Base-by-base conservation (phyloP, 179 eudicot genomes). In the Sideroxylon spinosum region DNA sequence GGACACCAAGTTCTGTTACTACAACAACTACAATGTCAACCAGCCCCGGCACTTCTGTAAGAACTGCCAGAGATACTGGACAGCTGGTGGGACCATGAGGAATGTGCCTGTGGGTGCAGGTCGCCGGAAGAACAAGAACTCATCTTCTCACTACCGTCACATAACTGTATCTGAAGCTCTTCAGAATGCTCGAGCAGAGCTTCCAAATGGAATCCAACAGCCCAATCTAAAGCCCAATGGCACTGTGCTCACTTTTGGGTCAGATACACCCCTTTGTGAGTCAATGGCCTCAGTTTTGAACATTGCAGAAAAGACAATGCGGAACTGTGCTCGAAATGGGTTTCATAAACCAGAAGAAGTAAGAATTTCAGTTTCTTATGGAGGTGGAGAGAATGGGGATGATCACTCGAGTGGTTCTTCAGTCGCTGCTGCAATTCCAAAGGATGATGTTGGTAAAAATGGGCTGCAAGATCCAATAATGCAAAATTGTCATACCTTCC, bases 41-140 rank as follows among this genome's bases (percentile, higher is more conserved):
- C 94, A 90, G 77, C 94, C 94, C 6, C 78, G 94, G 22, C 90
- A 90, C 78, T 89, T 89, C 78, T 90, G 94, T 80, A 90, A 85
- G 87, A 89, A 86, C 19, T 90, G 94, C 78, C 94, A 90, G 87
- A 85, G 94, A 77, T 90, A 90, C 81, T 90, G 94, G 94, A 90
- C 94, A 13, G 90, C 94, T 73, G 94, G 94, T 53, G 94, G 94
- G 37, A 87, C 90, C 53, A 89, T 90, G 89, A 81, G 94, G 81
- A 90, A 90, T 37, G 89, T 90, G 22, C 94, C 90, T n/a, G 87
- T 90, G 0, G 94, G 94, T 16, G 89, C 94, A 48, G 94, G 94
- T 13, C 90, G 94, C 3, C 87, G 94, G 53, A 90, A 89, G 82
- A 87, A 88, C 81, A 90, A 88, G 82, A 81, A 76, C 49, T 68